Base-by-base conservation (phyloP, 306 rosid species). In the Medicago truncatula region DNA sequence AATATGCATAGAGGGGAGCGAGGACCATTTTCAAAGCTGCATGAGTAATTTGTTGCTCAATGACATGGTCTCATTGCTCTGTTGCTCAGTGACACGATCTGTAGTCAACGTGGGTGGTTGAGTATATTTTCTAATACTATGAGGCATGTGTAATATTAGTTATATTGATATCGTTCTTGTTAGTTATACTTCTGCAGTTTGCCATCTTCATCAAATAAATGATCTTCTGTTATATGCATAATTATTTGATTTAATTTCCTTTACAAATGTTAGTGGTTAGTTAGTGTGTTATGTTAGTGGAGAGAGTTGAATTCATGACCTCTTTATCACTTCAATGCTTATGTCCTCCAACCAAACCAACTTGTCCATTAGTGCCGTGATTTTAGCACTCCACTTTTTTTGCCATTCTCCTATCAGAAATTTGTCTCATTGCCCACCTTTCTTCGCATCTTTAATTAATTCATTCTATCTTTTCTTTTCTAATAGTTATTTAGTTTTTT, bases 1-100 rank as follows among this genome's bases (percentile, higher is more conserved):
- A 0, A 34, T 34, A 34, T 34, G 6, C 38, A 4, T 0, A 34
- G 38, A 34, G 7, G 38, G 38, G 38, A 34, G 38, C 1, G 38
- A 34, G 38, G 38, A 34, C 38, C 38, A 34, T 90, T 87, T 92
- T 92, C 76, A 92, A 95, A 18, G 91, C 91, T 65, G 92, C 86
- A 69, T 92, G 93, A 67, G 88, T 90, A 72, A 56, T 56, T 20
- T 56, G 14, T 56, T 20, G 28, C 31, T 56, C 61, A 56, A 56
- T 56, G 61, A 20, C 31, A 18, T 18, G 7, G 7, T 53, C 31
- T 28, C 4, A 28, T 28, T 28, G 31, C 4, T 20, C 9, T 56
- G 14, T 56, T 20, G 28, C 31, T 56, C 61, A 56, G 20, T 56
- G 61, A 20, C 31, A 56, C 20, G 7, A 16, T 53, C 21, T 54